These are phyloP conservation scores for Dendrocalamus sinicus DNA, from an alignment of 176 grass and related monocot genomes.

Conservation along the genomic window DNA sequence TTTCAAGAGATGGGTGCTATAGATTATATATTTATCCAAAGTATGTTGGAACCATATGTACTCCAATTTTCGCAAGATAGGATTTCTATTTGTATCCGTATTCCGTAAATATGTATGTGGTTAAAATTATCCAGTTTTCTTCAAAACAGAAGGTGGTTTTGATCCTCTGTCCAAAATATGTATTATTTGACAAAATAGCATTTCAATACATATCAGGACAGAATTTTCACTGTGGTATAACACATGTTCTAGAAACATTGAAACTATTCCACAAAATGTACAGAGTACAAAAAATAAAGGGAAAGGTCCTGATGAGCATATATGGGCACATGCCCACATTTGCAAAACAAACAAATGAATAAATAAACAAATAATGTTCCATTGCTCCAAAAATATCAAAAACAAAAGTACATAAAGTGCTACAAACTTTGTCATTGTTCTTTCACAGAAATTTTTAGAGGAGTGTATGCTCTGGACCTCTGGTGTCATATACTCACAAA, in stretches of 20 bases:
- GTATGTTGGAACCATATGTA: neutral
- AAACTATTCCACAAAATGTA: slow-evolving; percentile 1
- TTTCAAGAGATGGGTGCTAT: neutral
- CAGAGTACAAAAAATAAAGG: neutral
- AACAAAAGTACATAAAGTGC: too few species aligned
- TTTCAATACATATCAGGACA: slow-evolving; percentile 1
- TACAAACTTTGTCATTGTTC: neutral
- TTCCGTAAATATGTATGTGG: neutral
- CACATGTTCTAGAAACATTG: neutral
- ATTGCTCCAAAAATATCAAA: too few species aligned
- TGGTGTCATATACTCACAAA: neutral
- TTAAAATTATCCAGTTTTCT: neutral
- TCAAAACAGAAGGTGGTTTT: neutral
- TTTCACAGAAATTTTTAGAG: neutral
- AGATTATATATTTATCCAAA: neutral
- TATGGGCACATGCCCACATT: too few species aligned
- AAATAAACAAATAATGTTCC: too few species aligned
- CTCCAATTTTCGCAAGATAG: neutral
- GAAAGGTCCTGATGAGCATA: too few species aligned
- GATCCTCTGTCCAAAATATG: neutral
- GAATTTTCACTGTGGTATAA: neutral
- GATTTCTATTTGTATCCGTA: neutral
- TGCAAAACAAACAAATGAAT: too few species aligned
- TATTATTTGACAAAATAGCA: neutral
- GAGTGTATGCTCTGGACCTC: neutral